Base-by-base conservation (phyloP, 768 basidiomycete species). In the Gymnopilus junonius region DNA sequence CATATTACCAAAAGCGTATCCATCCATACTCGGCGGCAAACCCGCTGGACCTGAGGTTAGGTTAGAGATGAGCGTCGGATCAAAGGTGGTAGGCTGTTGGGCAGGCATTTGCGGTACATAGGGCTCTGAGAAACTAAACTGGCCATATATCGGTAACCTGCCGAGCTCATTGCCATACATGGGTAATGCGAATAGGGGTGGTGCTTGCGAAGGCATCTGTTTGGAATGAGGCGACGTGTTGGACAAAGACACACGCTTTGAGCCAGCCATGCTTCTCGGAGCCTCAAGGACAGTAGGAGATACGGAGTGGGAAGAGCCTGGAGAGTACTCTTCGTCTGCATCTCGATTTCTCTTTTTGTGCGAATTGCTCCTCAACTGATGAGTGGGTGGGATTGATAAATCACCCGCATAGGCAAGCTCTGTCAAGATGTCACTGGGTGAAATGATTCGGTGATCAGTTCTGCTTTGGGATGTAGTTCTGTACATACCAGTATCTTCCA, bases 161-260 rank as follows among this genome's bases (percentile, higher is more conserved):
- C 86, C 87, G 7, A 89, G 74, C 58, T 88, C 87, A 48, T 82
- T 82, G 68, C 80, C 82, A 67, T 87, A 84, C 69, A 86, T 80
- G 0, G 88, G 87, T 4, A 88, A 75, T 15, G 78, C 70, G 61
- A 77, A 77, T 10, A 64, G 59, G 1, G 70, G 64, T 8, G 66
- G 66, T 27, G 67, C 58, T n/a, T 62, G 65, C 17, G 65, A 69
- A 23, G 56, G 50, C 32, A 37, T 20, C 27, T 59, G 60, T 1
- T 56, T 50, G 11, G 56, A 25, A 54, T 58, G 59, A 31, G 57
- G 23, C 15, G 62, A 45, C 21, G 64, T 58, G 31, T 66, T 54
- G 58, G 69, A 70, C 21, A 65, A 17, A 11, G 74, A 74, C 1
- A 76, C 70, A 17, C 75, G 74, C 15, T 70, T 74, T 17, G 69